Conservation (phyloP, 2,329 filamentous ascomycete genomes). For the Pseudonectria buxi region DNA sequence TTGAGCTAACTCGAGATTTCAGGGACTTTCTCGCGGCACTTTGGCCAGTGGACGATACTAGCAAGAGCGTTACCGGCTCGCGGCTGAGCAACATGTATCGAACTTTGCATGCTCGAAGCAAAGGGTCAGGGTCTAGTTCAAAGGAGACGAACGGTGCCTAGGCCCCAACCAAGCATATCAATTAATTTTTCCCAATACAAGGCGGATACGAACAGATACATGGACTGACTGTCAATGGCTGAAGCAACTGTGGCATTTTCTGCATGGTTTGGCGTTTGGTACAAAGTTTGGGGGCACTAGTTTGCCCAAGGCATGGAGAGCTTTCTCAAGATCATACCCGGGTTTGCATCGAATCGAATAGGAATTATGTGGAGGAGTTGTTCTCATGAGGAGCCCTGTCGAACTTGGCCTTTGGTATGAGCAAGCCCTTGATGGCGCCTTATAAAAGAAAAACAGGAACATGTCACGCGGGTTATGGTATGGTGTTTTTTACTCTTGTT, state of each 20-base stretch:
- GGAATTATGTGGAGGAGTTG: slow-evolving; percentile 19
- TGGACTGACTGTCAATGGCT: slow-evolving; percentile 14
- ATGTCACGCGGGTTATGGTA: no score
- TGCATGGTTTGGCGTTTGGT: slow-evolving; percentile 24
- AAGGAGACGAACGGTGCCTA: slow-evolving; percentile 28
- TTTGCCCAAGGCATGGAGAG: slow-evolving; percentile 14
- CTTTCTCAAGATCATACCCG: slow-evolving; percentile 19
- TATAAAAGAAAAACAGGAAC: no score
- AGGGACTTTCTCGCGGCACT: slow-evolving; percentile 41
- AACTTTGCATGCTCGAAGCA: slow-evolving; percentile 30
- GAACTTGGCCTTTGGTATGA: neutral
- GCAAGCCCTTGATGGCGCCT: no score
- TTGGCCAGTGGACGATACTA: slow-evolving; percentile 41
- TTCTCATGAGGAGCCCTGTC: slow-evolving; percentile 7
- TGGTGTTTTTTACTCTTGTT: no score
- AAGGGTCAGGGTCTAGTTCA: slow-evolving; percentile 22
- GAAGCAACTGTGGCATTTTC: slow-evolving; percentile 16
- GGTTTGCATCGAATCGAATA: slow-evolving; percentile 20
- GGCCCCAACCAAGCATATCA: slow-evolving; percentile 3
- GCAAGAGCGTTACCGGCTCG: slow-evolving; percentile 36
- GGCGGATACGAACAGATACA: slow-evolving; percentile 12
- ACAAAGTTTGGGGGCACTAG: slow-evolving; percentile 10
- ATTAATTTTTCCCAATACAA: slow-evolving; percentile 2
- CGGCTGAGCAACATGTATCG: slow-evolving; percentile 40
- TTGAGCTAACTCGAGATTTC: no score